Evolutionary conservation across 2,329 filamentous ascomycete species (phyloP).

Genomic region (Chaetomiaceae sp.): DNA sequence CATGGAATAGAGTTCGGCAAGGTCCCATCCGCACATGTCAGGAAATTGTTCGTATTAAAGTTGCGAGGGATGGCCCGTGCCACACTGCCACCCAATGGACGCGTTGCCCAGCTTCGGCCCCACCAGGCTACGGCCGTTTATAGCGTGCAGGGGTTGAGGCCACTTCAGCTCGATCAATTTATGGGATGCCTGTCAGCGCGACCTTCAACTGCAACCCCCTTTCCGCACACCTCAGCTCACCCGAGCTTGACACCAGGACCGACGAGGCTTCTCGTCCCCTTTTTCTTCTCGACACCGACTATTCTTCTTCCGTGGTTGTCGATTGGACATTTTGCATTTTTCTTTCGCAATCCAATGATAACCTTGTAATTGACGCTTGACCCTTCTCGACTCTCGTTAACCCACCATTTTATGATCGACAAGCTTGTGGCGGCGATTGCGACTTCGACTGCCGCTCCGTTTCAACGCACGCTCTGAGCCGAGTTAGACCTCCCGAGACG

Average conservation of each 20-base stretch:
- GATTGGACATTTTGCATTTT: constrained; percentile 12
- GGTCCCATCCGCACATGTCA: not conserved
- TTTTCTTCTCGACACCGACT: constrained; percentile 3
- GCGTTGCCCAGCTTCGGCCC: not conserved
- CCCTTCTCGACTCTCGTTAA: constrained; percentile 42
- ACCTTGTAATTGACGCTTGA: constrained; percentile 39
- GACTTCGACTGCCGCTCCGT: constrained; percentile 10
- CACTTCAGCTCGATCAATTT: constrained; percentile 26
- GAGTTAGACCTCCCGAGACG: not conserved
- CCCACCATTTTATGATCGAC: constrained; percentile 22
- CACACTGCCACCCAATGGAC: not conserved
- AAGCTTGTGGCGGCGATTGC: constrained; percentile 16
- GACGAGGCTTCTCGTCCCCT: constrained; percentile 13
- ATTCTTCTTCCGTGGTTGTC: constrained; percentile 17
- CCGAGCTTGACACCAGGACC: constrained; percentile 17
- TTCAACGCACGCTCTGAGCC: constrained; percentile 4
- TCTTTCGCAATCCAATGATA: constrained; percentile 27
- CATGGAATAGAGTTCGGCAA: too few relatives aligned
- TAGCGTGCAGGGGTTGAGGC: constrained; percentile 20
- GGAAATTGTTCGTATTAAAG: not conserved
- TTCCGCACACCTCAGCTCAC: constrained; percentile 12
- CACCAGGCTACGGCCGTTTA: constrained; percentile 12
- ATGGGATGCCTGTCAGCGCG: constrained; percentile 18
- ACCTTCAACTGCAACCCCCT: constrained; percentile 22
- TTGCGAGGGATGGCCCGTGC: not conserved